phyloP scores from a whole-genome alignment of 2,329 filamentous ascomycete genomes.

The Periconia sp. region DNA sequence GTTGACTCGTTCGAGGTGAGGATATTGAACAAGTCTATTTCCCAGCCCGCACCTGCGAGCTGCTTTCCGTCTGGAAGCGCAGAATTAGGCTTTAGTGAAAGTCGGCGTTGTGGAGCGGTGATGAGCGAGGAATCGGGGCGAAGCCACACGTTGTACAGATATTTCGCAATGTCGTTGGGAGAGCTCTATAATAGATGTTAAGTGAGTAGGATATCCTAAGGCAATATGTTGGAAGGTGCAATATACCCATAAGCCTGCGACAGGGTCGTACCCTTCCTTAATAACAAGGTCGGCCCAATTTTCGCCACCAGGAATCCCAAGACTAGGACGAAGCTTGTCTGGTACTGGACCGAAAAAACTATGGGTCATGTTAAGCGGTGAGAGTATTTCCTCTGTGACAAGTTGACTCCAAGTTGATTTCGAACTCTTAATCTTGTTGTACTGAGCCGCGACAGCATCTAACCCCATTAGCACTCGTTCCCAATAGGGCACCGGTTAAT shows the following conservation, averaged over 20 bases:
- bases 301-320: slow-evolving; percentile 31
- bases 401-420: slow-evolving; percentile 31
- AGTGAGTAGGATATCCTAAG: neutral
- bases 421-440: slow-evolving; percentile 24
- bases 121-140: slow-evolving; percentile 22
- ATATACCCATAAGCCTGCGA: slow-evolving; percentile 37
- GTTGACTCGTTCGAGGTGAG: slow-evolving; percentile 15
- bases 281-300: slow-evolving; percentile 36
- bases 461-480: neutral
- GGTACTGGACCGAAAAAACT: slow-evolving; percentile 33
- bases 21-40: slow-evolving; percentile 27
- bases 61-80: slow-evolving; percentile 33
- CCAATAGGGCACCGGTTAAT: neutral
- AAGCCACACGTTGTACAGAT: slow-evolving; percentile 34
- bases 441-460: slow-evolving; percentile 31
- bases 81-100: slow-evolving; percentile 27
- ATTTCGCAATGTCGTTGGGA: slow-evolving; percentile 34
- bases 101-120: slow-evolving; percentile 29
- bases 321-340: slow-evolving; percentile 17
- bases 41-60: slow-evolving; percentile 36
- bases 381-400: slow-evolving; percentile 23
- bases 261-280: slow-evolving; percentile 37
- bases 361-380: slow-evolving; percentile 32
- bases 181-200: slow-evolving; percentile 24
- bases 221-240: neutral